Evolutionary conservation across 2,329 filamentous ascomycete genomes (phyloP).

Genomic region (Fusarium palustre): DNA sequence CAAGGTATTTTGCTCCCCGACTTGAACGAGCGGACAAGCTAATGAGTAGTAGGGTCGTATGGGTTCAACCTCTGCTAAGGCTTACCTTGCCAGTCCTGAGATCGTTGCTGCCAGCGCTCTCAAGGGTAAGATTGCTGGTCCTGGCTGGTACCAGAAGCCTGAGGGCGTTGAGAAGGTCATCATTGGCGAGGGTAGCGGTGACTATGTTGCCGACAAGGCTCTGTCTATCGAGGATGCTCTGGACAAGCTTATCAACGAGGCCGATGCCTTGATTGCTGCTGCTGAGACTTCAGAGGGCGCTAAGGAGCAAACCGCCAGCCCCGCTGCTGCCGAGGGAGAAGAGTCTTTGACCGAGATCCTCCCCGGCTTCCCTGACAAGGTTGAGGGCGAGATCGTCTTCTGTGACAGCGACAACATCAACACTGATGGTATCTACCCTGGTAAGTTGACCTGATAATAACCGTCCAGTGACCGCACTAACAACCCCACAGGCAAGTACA

Average conservation of each 20-base stretch:
- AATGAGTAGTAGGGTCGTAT: constrained; percentile 73
- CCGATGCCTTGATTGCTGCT: constrained; percentile 70
- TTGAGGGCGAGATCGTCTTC: constrained; percentile 89
- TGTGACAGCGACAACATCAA: constrained; percentile 66
- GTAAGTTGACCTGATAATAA: constrained; percentile 61
- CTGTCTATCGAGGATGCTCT: constrained; percentile 76
- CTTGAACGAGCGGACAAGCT: not conserved
- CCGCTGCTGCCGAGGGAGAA: constrained; percentile 44
- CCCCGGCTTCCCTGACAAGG: constrained; percentile 85
- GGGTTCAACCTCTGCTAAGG: constrained; percentile 74
- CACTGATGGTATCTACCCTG: constrained; percentile 93
- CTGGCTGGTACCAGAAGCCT: constrained; percentile 81
- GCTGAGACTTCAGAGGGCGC: constrained; percentile 59
- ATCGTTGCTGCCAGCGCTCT: constrained; percentile 92
- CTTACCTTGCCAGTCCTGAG: constrained; percentile 89
- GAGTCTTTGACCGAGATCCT: constrained; percentile 75
- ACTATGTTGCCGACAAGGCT: constrained; percentile 72
- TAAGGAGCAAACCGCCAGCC: not conserved
- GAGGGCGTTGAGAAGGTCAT: constrained; percentile 74
- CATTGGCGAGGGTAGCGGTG: constrained; percentile 77
- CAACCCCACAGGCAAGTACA: constrained; percentile 72
- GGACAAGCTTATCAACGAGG: constrained; percentile 75
- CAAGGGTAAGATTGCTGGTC: constrained; percentile 76
- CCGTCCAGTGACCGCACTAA: not conserved
- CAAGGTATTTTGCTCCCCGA: not conserved